These are phyloP conservation scores for Prunus yedoensis DNA, from an alignment of 331 rosid genomes.

Conservation along the genomic window DNA sequence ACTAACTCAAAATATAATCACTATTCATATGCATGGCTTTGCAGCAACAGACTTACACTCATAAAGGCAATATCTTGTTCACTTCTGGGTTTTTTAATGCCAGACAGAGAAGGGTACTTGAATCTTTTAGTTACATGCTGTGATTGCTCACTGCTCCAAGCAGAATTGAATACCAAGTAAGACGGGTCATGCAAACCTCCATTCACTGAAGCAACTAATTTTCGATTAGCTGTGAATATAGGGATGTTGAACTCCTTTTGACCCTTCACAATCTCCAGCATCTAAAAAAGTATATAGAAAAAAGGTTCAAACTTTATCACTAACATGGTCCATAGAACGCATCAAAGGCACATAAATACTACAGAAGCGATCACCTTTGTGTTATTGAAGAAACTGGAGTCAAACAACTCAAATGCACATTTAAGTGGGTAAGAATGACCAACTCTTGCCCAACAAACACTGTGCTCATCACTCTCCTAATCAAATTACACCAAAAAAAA, in stretches of 20 bases:
- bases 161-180: conserved; percentile 57
- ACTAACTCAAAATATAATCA: background rate
- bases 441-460: conserved; percentile 23
- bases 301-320: background rate
- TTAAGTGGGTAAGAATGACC: conserved; percentile 32
- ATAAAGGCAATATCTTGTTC: conserved; percentile 76
- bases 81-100: conserved; percentile 49
- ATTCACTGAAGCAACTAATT: conserved; percentile 65
- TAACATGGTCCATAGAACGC: too few species aligned
- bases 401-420: conserved; percentile 47
- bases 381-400: conserved; percentile 60
- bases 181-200: conserved; percentile 75
- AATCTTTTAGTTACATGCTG: conserved; percentile 33
- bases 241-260: conserved; percentile 57
- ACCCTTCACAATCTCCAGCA: conserved; percentile 52
- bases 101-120: conserved; percentile 36
- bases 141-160: conserved; percentile 38
- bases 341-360: background rate
- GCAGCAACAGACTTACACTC: conserved; percentile 47
- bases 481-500: conserved; percentile 11
- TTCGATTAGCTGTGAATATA: conserved; percentile 53
- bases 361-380: conserved; percentile 34
- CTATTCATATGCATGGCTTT: background rate
- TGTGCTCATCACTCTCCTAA: conserved; percentile 45
- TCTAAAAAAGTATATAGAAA: conserved; percentile 32